Evolutionary conservation across 345 rosid genomes (phyloP).

Genomic region (Brassica nigra): DNA sequence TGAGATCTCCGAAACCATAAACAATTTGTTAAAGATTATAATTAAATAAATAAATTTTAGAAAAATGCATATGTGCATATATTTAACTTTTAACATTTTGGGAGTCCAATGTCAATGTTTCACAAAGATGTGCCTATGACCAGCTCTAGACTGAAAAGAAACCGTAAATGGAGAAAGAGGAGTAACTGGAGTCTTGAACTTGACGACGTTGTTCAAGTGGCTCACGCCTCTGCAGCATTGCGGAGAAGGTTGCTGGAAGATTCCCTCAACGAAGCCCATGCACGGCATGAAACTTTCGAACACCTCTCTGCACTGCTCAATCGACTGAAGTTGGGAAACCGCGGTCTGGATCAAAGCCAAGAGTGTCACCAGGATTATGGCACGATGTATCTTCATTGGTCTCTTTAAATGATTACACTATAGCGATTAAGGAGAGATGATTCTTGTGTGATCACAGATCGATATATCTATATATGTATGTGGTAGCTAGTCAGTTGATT

Average conservation of each 20-base stretch:
- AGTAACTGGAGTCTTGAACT: constrained; percentile 30
- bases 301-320: constrained; percentile 32
- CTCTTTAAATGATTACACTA: neutral
- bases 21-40: too few relatives aligned
- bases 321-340: constrained; percentile 1
- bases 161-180: neutral
- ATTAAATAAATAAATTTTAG: too few relatives aligned
- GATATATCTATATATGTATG: neutral
- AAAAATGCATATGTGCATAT: too few relatives aligned
- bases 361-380: constrained; percentile 17
- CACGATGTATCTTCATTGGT: constrained; percentile 24
- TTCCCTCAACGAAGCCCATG: constrained; percentile 42
- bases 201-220: constrained; percentile 39
- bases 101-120: neutral
- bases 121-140: neutral
- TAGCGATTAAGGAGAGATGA: neutral
- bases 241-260: constrained; percentile 32
- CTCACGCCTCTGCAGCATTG: constrained; percentile 44
- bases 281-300: constrained; percentile 37
- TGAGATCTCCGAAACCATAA: neutral
- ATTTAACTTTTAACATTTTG: neutral
- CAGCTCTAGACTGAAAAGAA: neutral
- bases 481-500: neutral
- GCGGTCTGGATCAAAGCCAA: constrained; percentile 21
- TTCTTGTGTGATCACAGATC: neutral